Percentiles rank a stretch among this genome's conserved stretches.
These are phyloP conservation scores for Erodium moschatum DNA, from an alignment of 441 rosid species.

Conservation along the genomic window DNA sequence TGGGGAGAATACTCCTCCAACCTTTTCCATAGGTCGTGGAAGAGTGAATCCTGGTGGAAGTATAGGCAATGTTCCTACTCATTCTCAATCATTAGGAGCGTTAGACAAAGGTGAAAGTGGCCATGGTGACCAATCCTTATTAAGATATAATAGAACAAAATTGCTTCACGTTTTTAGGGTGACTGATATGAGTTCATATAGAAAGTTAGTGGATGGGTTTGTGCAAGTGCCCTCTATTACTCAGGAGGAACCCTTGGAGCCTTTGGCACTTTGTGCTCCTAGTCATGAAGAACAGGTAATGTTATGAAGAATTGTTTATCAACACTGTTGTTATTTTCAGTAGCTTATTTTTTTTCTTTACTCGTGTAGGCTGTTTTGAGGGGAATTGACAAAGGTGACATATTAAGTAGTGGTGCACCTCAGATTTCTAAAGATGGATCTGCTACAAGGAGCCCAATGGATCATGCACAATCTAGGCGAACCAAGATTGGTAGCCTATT, in stretches of 20 bases:
- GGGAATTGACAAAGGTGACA: constrained; percentile 81
- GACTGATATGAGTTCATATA: constrained; percentile 41
- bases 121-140: constrained; percentile 34
- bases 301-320: constrained; percentile 8
- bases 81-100: constrained; percentile 40
- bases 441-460: constrained; percentile 43
- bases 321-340: constrained; percentile 17
- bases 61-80: constrained; percentile 30
- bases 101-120: constrained; percentile 53
- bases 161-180: constrained; percentile 62
- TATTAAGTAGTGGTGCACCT: constrained; percentile 78
- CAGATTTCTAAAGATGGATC: constrained; percentile 73
- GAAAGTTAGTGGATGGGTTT: constrained; percentile 46
- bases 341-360: constrained; percentile 20
- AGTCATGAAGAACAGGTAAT: constrained; percentile 69
- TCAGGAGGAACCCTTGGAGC: constrained; percentile 56
- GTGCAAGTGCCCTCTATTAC: constrained; percentile 66
- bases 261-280: constrained; percentile 68
- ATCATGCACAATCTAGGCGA: constrained; percentile 52
- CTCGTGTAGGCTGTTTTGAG: constrained; percentile 51
- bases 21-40: constrained; percentile 65
- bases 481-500: constrained; percentile 51
- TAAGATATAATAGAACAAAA: constrained; percentile 70
- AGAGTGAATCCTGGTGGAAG: constrained; percentile 47
- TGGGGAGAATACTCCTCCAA: constrained; percentile 46